Evolutionary conservation across 1,284 basidiomycete genomes (phyloP).

Genomic region (Tausonia pullulans): DNA sequence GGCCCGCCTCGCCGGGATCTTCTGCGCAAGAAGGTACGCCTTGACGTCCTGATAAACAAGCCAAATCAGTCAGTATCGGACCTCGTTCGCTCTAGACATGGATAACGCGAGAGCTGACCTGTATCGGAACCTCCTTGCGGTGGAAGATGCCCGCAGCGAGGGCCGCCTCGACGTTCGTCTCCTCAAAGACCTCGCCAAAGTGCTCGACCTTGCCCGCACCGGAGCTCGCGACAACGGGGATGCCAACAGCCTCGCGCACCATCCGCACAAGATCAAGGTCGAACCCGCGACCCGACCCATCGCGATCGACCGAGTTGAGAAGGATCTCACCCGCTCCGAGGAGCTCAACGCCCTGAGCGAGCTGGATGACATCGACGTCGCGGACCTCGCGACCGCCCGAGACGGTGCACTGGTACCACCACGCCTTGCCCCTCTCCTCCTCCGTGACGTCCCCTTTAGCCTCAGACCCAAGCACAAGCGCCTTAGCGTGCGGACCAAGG

Average conservation of each 20-base stretch:
- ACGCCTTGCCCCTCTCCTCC: slow-evolving; percentile 59
- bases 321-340: slow-evolving; percentile 93
- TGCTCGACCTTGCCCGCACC: slow-evolving; percentile 75
- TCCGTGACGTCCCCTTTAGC: slow-evolving; percentile 40
- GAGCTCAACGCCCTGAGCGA: slow-evolving; percentile 74
- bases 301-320: slow-evolving; percentile 92
- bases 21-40: slow-evolving; percentile 7
- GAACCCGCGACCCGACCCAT: slow-evolving; percentile 87
- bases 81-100: not conserved
- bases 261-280: slow-evolving; percentile 73
- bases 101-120: slow-evolving; percentile 28
- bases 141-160: slow-evolving; percentile 98
- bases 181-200: slow-evolving; percentile 74
- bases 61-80: too few relatives aligned
- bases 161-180: slow-evolving; percentile 77
- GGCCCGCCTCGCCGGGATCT: slow-evolving; percentile 12
- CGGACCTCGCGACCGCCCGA: slow-evolving; percentile 80
- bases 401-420: slow-evolving; percentile 99
- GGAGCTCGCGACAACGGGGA: slow-evolving; percentile 90
- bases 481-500: slow-evolving; percentile 33
- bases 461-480: slow-evolving; percentile 35
- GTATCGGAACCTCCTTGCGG: slow-evolving; percentile 62
- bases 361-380: slow-evolving; percentile 84
- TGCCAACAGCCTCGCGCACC: slow-evolving; percentile 63
- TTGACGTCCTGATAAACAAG: slow-evolving; percentile 8